Evolutionary conservation across 2,329 filamentous ascomycete genomes (phyloP), one percentile per base, ranked within the genome.

Genomic region (Helicocarpus griseus): DNA sequence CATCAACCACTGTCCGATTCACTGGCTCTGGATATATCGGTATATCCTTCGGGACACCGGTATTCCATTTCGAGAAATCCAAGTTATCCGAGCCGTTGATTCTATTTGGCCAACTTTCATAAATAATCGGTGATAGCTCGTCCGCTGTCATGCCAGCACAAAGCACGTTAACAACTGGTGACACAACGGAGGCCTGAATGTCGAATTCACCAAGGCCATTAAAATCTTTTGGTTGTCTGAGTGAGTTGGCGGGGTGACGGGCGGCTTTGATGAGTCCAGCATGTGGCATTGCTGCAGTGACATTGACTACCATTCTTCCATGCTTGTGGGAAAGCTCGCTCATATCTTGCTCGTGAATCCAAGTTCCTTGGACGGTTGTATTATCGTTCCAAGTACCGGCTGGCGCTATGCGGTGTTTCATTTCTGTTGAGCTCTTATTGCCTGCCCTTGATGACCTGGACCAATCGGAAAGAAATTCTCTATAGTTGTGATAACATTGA

Each of bases 231-330:
- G 87, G 87, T 58, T 91, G 87, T 7, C 87, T 66, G 28, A 93
- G 87, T 0, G 69, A 64, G 59, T 91, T 91, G 7, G 68, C 63
- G 0, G 73, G 67, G 57, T 84, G 73, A 7, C 73, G 77, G 0
- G 84, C 82, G 0, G 87, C 86, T 11, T 73, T 67, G 31, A 85
- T 81, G 0, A 93, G 75, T 0, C 83, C 81, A 0, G 82, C 74
- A 59, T 93, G 87, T 0, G 87, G 87, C 77, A 90, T 84, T 0
- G 86, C 85, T 57, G 90, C 74, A 0, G 84, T 86, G 24, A 89
- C 80, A 56, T 90, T 89, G 63, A 89, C 87, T 59, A 91, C 71
- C 35, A 85, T 74, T 24, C 85, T 74, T 0, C 71, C 68, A 49
- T 79, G 64, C 9, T 73, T 62, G 4, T 72, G 62, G 3, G 76